phyloP scores from a whole-genome alignment of 805 yeast species.

The Ogataea naganishii region DNA sequence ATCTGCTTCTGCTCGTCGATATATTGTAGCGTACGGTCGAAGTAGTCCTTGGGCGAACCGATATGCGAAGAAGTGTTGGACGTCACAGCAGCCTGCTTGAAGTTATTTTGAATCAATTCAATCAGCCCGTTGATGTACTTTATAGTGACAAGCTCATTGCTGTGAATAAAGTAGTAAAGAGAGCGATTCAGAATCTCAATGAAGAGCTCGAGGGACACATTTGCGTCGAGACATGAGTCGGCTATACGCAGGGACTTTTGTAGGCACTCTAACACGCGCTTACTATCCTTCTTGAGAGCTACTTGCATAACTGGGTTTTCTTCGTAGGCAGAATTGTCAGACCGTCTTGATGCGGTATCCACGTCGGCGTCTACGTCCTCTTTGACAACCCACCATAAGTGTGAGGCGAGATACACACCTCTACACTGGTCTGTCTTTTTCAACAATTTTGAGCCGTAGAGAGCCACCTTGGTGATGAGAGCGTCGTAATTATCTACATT shows the following conservation, averaged over 20 bases:
- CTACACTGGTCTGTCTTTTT: constrained; percentile 95
- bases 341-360: constrained; percentile 11
- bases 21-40: constrained; percentile 65
- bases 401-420: constrained; percentile 79
- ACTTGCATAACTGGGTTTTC: constrained; percentile 13
- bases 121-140: constrained; percentile 80
- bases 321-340: constrained; percentile 2
- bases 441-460: constrained; percentile 80
- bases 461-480: constrained; percentile 74
- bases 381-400: constrained; percentile 89
- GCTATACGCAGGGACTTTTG: constrained; percentile 86
- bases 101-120: constrained; percentile 65
- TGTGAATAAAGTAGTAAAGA: constrained; percentile 76
- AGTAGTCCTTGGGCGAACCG: constrained; percentile 41
- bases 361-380: constrained; percentile 33
- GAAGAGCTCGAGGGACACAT: constrained; percentile 70
- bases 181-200: constrained; percentile 86
- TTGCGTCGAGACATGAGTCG: constrained; percentile 83
- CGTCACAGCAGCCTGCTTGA: constrained; percentile 24
- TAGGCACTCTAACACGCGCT: constrained; percentile 82
- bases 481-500: constrained; percentile 64
- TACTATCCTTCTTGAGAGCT: constrained; percentile 32
- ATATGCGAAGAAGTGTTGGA: constrained; percentile 4
- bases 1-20: constrained; percentile 58
- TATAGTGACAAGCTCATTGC: constrained; percentile 59